phyloP scores from a whole-genome alignment of 495 filamentous ascomycete species.

The Articulospora tetracladia region DNA sequence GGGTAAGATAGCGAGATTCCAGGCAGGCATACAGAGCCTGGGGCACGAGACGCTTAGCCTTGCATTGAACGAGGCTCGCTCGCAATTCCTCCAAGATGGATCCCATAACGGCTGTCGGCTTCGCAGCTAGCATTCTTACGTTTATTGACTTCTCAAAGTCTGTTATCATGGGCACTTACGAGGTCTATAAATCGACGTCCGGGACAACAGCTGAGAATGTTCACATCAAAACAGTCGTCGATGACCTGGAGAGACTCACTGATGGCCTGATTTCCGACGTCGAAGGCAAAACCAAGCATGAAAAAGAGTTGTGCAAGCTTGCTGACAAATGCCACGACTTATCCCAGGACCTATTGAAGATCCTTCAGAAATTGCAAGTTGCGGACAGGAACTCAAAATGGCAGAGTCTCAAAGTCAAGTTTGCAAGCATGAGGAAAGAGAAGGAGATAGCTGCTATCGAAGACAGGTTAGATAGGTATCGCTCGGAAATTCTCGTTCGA shows the following conservation, averaged over 20 bases:
- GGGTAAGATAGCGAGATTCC: no score
- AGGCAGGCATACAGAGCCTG: no score
- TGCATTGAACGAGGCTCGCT: background rate
- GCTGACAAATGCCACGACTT: constrained; percentile 5
- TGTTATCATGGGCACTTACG: constrained; percentile 1
- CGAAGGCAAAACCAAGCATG: constrained; percentile 3
- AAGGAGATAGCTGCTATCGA: no score
- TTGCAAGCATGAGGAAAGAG: no score
- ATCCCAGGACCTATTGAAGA: constrained; percentile 3
- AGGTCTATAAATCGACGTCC: background rate
- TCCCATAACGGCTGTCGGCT: background rate
- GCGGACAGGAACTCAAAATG: background rate
- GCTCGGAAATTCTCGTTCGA: no score
- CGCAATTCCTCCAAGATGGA: background rate
- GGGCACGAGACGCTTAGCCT: no score
- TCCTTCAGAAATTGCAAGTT: constrained; percentile 1
- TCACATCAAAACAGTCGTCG: background rate
- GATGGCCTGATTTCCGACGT: background rate
- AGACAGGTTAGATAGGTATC: no score
- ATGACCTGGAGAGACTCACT: constrained; percentile 4
- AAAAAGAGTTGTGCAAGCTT: constrained; percentile 1
- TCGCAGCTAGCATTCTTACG: background rate
- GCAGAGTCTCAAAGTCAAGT: no score
- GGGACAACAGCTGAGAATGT: constrained; percentile 5
- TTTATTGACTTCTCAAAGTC: constrained; percentile 1